Conservation (phyloP, 441 rosid genomes). For the Metrosideros polymorpha region DNA sequence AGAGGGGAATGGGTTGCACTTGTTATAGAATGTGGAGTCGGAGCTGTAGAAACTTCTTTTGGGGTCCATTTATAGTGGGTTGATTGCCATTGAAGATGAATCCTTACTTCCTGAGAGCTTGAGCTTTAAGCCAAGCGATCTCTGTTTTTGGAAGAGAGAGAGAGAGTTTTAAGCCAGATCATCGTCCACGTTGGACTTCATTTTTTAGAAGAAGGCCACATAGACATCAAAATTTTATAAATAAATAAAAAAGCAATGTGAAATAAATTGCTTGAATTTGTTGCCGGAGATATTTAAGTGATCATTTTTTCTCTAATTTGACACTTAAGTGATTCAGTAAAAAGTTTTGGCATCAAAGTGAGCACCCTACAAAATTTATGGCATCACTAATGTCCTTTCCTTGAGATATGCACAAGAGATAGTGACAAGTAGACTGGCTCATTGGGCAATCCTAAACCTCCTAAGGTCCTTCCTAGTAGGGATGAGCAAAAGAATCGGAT, state of each 20-base stretch:
- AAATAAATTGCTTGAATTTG: background rate
- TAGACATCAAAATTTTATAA: background rate
- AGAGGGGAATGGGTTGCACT: slow-evolving; percentile 46
- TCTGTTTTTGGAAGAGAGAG: background rate
- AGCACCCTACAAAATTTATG: too few species aligned
- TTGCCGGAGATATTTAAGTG: accelerated
- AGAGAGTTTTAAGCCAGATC: background rate
- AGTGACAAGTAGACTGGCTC: too few species aligned
- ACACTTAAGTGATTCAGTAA: too few species aligned
- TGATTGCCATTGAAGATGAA: background rate
- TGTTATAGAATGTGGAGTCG: slow-evolving; percentile 53
- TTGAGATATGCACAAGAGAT: too few species aligned
- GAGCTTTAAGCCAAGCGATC: background rate
- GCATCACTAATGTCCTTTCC: too few species aligned
- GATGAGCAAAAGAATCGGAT: too few species aligned
- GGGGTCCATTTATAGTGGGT: background rate
- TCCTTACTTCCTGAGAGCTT: background rate
- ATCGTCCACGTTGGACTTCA: background rate
- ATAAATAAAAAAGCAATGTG: accelerated
- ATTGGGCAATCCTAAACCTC: too few species aligned
- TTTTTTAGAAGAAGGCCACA: background rate
- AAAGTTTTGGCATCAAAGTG: too few species aligned
- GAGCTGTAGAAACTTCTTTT: slow-evolving; percentile 53
- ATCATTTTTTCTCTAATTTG: too few species aligned
- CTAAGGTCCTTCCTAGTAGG: too few species aligned